Evolutionary conservation across 2,329 filamentous ascomycete species (phyloP), one percentile per base, ranked within the genome.

Genomic region (Juglanconis sp.): DNA sequence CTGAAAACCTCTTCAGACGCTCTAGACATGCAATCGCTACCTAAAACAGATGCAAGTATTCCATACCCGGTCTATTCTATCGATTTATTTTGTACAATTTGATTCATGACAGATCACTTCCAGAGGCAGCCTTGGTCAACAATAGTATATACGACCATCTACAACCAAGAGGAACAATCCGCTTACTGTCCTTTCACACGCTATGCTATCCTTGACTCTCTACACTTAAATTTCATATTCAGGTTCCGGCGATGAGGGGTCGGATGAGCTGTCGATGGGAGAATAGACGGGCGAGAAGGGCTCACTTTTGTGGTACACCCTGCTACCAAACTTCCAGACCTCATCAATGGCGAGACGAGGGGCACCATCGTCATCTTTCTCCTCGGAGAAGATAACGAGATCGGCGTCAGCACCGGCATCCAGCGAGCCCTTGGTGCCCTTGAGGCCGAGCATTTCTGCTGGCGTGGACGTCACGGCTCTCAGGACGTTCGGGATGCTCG

Each of bases 271-370:
- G 4, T 63, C 61, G 30, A 57, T n/a, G 4, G 61, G 58, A 3
- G 57, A 61, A 46, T 57, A 60, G 38, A 63, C 61, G 8, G 61
- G 61, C 46, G 61, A 61, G 40, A 61, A 63, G n/a, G 61, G 57
- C 17, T 62, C 62, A 40, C 40, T 52, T 30, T 64, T 59, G n/a
- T 61, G 51, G 65, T 73, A 77, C 2, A 88, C 80, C 65, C 79
- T 77, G 40, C 74, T 74, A 5, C 90, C 89, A 77, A 91, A 91
- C 74, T 92, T 92, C 89, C 89, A 92, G 24, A 92, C 89, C 73
- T 91, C 84, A 62, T 91, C 87, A n/a, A 92, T 79, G 10, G 82
- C 77, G 46, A 94, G 74, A 60, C 79, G 80, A 63, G 73, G 78
- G 44, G 67, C 70, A 10, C 79, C 80, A 47, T 74, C 73, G 8